These are phyloP conservation scores for Penicillium occitanis DNA, from an alignment of 2,329 filamentous ascomycete genomes.

Conservation along the genomic window DNA sequence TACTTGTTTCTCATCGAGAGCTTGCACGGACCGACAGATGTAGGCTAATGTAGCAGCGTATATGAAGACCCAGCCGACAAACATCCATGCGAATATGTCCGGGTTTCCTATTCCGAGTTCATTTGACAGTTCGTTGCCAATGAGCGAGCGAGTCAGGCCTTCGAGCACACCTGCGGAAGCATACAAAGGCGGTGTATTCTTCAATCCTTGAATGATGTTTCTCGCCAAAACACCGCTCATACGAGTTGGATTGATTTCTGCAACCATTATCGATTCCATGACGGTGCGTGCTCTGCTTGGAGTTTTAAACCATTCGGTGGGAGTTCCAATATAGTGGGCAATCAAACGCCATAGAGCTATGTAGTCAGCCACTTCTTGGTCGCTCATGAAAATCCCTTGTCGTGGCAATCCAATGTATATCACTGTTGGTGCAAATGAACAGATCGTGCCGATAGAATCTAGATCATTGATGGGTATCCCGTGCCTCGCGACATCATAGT, in stretches of 20 bases:
- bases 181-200: slow-evolving; percentile 64
- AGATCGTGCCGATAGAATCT: slow-evolving; percentile 70
- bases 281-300: slow-evolving; percentile 57
- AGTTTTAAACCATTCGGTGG: slow-evolving; percentile 60
- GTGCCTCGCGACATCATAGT: slow-evolving; percentile 60
- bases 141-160: slow-evolving; percentile 68
- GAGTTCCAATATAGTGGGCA: slow-evolving; percentile 68
- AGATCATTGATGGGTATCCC: slow-evolving; percentile 74
- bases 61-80: not conserved
- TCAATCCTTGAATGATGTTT: slow-evolving; percentile 71
- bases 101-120: slow-evolving; percentile 60
- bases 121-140: slow-evolving; percentile 63
- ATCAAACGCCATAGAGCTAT: slow-evolving; percentile 75
- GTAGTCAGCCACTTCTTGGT: slow-evolving; percentile 67
- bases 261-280: slow-evolving; percentile 66
- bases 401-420: slow-evolving; percentile 69
- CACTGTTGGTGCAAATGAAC: slow-evolving; percentile 66
- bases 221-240: slow-evolving; percentile 66
- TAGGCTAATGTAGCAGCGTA: slow-evolving; percentile 46
- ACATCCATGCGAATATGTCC: slow-evolving; percentile 56
- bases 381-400: slow-evolving; percentile 66
- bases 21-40: not conserved
- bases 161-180: slow-evolving; percentile 66
- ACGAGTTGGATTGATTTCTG: slow-evolving; percentile 65
- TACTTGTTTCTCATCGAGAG: not conserved